phyloP scores from a whole-genome alignment of 345 rosid genomes.

The Stellera chamaejasme region DNA sequence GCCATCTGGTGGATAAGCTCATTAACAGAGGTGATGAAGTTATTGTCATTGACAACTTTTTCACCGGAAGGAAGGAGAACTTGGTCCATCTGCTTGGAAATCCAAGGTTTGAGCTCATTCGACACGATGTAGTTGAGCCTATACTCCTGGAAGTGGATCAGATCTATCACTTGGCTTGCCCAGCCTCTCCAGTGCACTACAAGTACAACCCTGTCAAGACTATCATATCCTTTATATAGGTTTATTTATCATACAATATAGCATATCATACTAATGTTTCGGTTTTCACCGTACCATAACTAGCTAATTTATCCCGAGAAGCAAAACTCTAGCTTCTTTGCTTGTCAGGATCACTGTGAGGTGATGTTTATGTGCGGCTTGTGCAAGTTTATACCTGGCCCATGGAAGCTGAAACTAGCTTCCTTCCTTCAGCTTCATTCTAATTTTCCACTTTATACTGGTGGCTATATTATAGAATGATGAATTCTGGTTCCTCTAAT shows the following conservation, averaged over 20 bases:
- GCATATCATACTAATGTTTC: conserved; percentile 6
- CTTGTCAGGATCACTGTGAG: neutral
- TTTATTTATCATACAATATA: neutral
- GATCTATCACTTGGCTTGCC: conserved; percentile 99
- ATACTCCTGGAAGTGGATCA: conserved; percentile 95
- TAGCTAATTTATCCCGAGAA: neutral
- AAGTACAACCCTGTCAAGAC: conserved; percentile 97
- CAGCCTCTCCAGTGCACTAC: conserved; percentile 97
- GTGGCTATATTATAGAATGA: too few species aligned
- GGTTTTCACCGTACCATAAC: neutral
- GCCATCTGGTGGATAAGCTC: conserved; percentile 93
- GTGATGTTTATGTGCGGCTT: neutral
- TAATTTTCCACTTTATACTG: too few species aligned
- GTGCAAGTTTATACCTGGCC: too few species aligned
- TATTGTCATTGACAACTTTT: conserved; percentile 90
- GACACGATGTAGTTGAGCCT: conserved; percentile 97
- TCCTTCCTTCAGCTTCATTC: too few species aligned
- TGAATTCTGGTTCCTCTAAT: too few species aligned
- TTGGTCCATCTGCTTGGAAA: conserved; percentile 70
- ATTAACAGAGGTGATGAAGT: conserved; percentile 88
- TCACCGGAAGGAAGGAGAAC: conserved; percentile 94
- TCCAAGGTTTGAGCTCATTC: conserved; percentile 88
- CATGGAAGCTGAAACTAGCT: too few species aligned
- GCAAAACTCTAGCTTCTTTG: neutral
- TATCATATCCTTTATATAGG: conserved; percentile 62